Evolutionary conservation across 2,329 filamentous ascomycete species (phyloP), one percentile per base, ranked within the genome.

Genomic region (Talaromyces funiculosus): DNA sequence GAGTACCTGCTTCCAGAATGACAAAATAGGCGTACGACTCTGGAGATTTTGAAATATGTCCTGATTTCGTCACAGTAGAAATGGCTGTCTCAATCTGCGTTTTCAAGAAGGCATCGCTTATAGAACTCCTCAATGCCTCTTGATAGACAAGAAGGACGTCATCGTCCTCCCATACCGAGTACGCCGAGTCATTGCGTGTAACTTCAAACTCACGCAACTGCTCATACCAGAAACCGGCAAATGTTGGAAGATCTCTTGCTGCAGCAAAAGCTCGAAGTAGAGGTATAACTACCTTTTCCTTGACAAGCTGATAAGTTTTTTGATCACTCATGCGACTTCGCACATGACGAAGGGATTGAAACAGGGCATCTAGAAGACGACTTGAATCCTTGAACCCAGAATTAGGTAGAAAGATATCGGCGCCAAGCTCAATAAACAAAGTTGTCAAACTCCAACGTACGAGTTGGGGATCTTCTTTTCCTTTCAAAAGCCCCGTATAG

Each of bases 121-220:
- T 66, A 7, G 71, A 69, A 24, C 64, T 72, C 26, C 67, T 69
- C 60, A 74, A 62, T 57, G 74, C 53, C 16, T 73, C 69, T 29
- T 70, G 67, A 65, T 74, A 78, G 37, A 64, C 66, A 26, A 72
- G 68, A 35, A 72, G 73, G 14, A 80, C 37, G 61, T 77, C 75
- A 55, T 79, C 75, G 60, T 79, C 76, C 64, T 80, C 77, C 78
- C 78, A 80, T 3, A 78, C 69, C 6, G 74, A 73, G 60, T 73
- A 73, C 4, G 60, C 51, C 38, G 70, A 64, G 26, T 40, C 10
- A 6, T 18, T 64, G 59, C 73, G 72, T 43, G 68, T 64, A 65
- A 70, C 63, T 62, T 78, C 74, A 10, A 77, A 63, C 7, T 68
- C 63, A n/a, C 67, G 62, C 14, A 80, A 67, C 59, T 76, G 73